A percentile compares a stretch with the other conserved stretches of the same genome.
Evolutionary conservation across 139 green algal genomes (phyloP).

Genomic region (Zygnema circumcarinatum): DNA sequence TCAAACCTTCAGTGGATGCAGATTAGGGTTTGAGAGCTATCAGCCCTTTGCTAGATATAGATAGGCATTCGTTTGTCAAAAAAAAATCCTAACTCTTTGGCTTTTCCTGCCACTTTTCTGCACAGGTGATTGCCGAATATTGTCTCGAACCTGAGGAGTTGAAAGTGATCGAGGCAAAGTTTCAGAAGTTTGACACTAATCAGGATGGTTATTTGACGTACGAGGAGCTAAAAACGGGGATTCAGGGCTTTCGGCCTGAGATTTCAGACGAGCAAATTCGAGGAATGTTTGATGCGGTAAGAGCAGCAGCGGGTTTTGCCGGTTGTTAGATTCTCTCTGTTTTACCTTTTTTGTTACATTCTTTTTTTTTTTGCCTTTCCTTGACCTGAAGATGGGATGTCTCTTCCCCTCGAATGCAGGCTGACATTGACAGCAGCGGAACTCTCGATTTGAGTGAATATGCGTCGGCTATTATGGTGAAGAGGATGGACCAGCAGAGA

Average conservation of each 20-base stretch:
- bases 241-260: slow-evolving; percentile 40
- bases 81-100: too few relatives aligned
- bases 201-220: slow-evolving; percentile 60
- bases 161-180: slow-evolving; percentile 51
- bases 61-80: too few relatives aligned
- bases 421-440: slow-evolving; percentile 59
- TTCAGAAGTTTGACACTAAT: slow-evolving; percentile 64
- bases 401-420: slow-evolving; percentile 49
- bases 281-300: slow-evolving; percentile 70
- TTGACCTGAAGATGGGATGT: too few relatives aligned
- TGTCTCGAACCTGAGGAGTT: slow-evolving; percentile 50
- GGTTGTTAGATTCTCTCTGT: too few relatives aligned
- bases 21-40: too few relatives aligned
- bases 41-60: too few relatives aligned
- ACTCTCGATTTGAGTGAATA: slow-evolving; percentile 85
- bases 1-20: too few relatives aligned
- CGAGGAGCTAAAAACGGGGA: slow-evolving; percentile 59
- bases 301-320: too few relatives aligned
- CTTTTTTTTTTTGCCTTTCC: too few relatives aligned
- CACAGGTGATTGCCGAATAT: slow-evolving; percentile 1
- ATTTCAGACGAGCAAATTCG: slow-evolving; percentile 67
- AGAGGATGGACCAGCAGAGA: slow-evolving; percentile 37
- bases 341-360: too few relatives aligned
- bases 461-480: slow-evolving; percentile 65
- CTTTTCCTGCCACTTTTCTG: too few relatives aligned